Conservation (phyloP, 2,329 filamentous ascomycete genomes). For the Claviceps sp. region DNA sequence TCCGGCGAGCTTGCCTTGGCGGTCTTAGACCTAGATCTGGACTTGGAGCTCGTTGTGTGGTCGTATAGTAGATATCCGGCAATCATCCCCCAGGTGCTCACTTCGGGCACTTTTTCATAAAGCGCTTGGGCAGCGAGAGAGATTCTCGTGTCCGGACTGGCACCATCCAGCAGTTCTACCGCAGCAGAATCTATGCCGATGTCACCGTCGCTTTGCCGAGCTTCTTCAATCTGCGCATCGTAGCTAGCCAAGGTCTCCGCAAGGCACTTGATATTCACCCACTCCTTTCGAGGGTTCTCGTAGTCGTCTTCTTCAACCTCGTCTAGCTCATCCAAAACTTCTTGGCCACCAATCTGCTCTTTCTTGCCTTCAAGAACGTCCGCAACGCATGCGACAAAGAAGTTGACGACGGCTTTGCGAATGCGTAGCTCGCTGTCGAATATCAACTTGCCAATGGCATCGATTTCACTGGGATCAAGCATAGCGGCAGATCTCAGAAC, state of each 20-base stretch:
- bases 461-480: conserved; percentile 83
- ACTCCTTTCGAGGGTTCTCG: conserved; percentile 62
- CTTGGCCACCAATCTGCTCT: conserved; percentile 73
- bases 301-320: conserved; percentile 62
- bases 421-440: conserved; percentile 79
- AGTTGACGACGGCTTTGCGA: conserved; percentile 75
- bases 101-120: conserved; percentile 67
- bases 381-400: conserved; percentile 79
- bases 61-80: conserved; percentile 88
- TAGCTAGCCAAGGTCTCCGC: conserved; percentile 74
- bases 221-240: conserved; percentile 53
- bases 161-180: conserved; percentile 45
- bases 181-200: conserved; percentile 33
- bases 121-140: conserved; percentile 75
- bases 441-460: conserved; percentile 72
- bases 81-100: conserved; percentile 77
- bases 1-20: conserved; percentile 39
- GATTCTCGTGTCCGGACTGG: conserved; percentile 64
- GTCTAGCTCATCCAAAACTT: conserved; percentile 63
- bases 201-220: conserved; percentile 31
- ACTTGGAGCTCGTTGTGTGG: conserved; percentile 54
- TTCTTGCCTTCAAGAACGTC: conserved; percentile 68
- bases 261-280: conserved; percentile 86
- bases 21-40: conserved; percentile 36
- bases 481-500: conserved; percentile 71